phyloP scores from a whole-genome alignment of 2,329 filamentous ascomycete genomes.

The Helotiales sp. region DNA sequence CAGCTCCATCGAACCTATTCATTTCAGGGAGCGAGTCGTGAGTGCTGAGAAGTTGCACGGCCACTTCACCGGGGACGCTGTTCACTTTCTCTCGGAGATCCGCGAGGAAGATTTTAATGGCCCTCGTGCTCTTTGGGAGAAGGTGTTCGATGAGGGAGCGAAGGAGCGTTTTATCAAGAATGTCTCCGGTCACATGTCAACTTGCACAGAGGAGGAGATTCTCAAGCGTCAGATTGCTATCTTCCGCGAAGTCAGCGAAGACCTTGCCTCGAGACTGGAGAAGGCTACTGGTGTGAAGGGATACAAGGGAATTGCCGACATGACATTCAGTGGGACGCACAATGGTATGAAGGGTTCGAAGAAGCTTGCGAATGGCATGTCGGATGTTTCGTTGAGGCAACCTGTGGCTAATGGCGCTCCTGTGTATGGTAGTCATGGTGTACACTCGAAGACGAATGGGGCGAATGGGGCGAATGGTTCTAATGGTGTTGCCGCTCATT shows the following conservation, averaged over 20 bases:
- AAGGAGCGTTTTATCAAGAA: conserved; percentile 60
- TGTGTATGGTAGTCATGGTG: conserved; percentile 17
- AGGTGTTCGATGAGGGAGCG: conserved; percentile 59
- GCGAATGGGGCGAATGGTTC: conserved; percentile 7
- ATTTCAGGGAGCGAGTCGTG: conserved; percentile 37
- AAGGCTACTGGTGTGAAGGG: conserved; percentile 63
- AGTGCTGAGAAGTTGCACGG: conserved; percentile 41
- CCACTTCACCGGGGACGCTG: conserved; percentile 43
- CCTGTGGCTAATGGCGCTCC: conserved; percentile 50
- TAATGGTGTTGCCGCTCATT: conserved; percentile 2
- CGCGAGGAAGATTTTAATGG: conserved; percentile 40
- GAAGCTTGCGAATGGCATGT: conserved; percentile 53
- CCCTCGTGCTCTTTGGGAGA: conserved; percentile 59
- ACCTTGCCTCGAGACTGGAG: conserved; percentile 58
- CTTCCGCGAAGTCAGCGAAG: conserved; percentile 61
- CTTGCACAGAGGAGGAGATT: conserved; percentile 57
- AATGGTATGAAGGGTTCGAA: conserved; percentile 60
- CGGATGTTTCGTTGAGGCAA: conserved; percentile 32
- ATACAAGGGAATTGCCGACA: conserved; percentile 53
- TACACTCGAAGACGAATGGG: neutral
- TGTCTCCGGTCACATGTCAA: conserved; percentile 60
- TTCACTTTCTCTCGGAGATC: conserved; percentile 44
- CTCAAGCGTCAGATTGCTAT: conserved; percentile 65
- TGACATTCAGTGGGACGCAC: conserved; percentile 60
- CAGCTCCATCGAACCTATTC: conserved; percentile 36